phyloP scores from a whole-genome alignment of 345 rosid species.

The rapeseed (Brassica napus) region DNA sequence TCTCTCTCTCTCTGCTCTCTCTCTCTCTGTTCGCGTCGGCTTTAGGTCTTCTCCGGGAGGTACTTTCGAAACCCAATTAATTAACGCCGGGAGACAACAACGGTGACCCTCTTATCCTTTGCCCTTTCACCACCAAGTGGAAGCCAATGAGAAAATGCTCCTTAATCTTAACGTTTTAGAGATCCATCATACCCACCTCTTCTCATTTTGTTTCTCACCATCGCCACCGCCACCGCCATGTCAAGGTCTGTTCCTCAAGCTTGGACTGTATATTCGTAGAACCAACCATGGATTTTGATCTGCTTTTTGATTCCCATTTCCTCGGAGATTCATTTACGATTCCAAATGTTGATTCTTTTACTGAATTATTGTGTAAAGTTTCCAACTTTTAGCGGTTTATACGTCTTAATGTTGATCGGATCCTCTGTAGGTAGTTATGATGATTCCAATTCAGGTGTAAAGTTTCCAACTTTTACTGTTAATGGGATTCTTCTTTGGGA shows the following conservation, averaged over 20 bases:
- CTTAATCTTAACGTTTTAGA: constrained; percentile 24
- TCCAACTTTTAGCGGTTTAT: background rate
- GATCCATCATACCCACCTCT: constrained; percentile 25
- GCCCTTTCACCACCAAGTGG: background rate
- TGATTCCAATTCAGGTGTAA: constrained; percentile 11
- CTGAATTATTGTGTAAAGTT: background rate
- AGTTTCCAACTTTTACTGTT: constrained; percentile 14
- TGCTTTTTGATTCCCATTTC: constrained; percentile 18
- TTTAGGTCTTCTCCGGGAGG: constrained; percentile 36
- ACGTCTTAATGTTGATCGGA: background rate
- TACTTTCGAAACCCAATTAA: constrained; percentile 17
- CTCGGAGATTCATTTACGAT: constrained; percentile 27
- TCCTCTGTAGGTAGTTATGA: background rate
- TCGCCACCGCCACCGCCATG: constrained; percentile 33
- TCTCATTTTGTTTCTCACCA: constrained; percentile 20
- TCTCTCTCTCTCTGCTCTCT: constrained; percentile 16
- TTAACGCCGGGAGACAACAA: constrained; percentile 19
- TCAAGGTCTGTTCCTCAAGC: constrained; percentile 36
- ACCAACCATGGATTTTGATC: constrained; percentile 1
- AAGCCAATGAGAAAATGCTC: constrained; percentile 44
- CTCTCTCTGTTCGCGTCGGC: constrained; percentile 28
- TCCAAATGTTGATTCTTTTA: background rate
- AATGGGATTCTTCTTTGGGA: constrained; percentile 4
- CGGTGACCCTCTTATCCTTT: constrained; percentile 4
- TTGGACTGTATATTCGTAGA: background rate